Evolutionary conservation across 768 basidiomycete genomes (phyloP).

Genomic region (Lentinula detonsa): DNA sequence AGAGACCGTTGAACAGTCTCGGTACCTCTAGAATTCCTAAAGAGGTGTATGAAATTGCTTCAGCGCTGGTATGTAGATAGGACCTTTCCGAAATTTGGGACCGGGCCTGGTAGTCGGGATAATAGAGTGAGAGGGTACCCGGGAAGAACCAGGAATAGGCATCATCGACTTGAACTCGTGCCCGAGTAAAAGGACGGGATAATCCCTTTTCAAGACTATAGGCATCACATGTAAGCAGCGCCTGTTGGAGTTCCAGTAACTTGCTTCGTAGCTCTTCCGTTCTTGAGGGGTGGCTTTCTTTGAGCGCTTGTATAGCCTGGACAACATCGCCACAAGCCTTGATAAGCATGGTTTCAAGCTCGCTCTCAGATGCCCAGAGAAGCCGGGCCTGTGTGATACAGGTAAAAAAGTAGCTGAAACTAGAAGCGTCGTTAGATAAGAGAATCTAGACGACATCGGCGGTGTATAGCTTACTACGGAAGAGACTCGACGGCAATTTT

Average conservation of each 20-base stretch:
- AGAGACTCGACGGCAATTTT: constrained; percentile 10
- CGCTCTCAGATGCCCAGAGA: constrained; percentile 4
- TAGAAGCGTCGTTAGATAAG: neutral
- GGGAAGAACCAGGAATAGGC: constrained; percentile 1
- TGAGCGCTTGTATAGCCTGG: constrained; percentile 13
- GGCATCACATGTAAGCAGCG: constrained; percentile 6
- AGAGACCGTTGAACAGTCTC: constrained; percentile 48
- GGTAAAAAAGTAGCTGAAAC: constrained; percentile 9
- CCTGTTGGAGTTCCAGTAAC: constrained; percentile 1
- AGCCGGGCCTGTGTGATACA: constrained; percentile 5
- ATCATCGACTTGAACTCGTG: constrained; percentile 9
- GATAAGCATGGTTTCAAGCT: neutral
- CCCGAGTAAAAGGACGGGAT: constrained; percentile 9
- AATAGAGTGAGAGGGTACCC: neutral
- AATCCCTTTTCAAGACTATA: constrained; percentile 5
- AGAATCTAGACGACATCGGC: neutral
- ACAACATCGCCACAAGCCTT: constrained; percentile 11
- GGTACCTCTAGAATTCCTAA: constrained; percentile 39
- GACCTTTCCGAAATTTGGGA: neutral
- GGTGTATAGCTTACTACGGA: constrained; percentile 5
- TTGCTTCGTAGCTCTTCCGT: constrained; percentile 3
- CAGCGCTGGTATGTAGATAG: neutral
- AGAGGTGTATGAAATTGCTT: constrained; percentile 8
- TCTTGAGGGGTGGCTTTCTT: constrained; percentile 7
- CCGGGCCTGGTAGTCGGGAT: neutral